phyloP scores from a whole-genome alignment of 2,329 filamentous ascomycete genomes.

The Pyrenophora teres region DNA sequence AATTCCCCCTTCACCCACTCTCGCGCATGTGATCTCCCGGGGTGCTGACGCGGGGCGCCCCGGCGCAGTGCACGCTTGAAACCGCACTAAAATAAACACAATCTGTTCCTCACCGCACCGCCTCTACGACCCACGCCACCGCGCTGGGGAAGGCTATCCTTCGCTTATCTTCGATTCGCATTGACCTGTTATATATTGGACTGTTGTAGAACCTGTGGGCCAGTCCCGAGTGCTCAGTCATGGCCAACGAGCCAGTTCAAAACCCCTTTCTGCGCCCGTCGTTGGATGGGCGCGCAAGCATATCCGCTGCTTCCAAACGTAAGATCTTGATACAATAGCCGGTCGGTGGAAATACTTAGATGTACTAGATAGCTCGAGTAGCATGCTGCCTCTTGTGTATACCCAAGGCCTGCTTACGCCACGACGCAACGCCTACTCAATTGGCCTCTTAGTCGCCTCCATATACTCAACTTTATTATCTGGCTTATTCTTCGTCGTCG shows the following conservation, averaged over 20 bases:
- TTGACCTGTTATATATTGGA: not conserved
- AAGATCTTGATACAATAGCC: not conserved
- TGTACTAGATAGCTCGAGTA: conserved; percentile 7
- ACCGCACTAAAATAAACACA: conserved; percentile 6
- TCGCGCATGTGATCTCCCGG: too few relatives aligned
- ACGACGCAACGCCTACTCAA: conserved; percentile 4
- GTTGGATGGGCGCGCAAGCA: conserved; percentile 2
- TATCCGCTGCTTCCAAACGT: conserved; percentile 5
- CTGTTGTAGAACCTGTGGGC: not conserved
- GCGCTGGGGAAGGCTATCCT: not conserved
- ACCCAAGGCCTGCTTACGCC: conserved; percentile 7
- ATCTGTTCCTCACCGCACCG: conserved; percentile 1
- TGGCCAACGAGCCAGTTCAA: conserved; percentile 4
- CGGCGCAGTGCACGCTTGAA: not conserved
- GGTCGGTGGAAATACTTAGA: not conserved
- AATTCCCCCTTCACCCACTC: not conserved
- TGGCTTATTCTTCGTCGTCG: conserved; percentile 63
- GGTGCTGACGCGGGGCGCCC: conserved; percentile 6
- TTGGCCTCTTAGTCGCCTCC: conserved; percentile 47
- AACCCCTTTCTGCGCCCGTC: conserved; percentile 11
- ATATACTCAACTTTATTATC: conserved; percentile 65
- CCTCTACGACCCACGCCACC: conserved; percentile 2
- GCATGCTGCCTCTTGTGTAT: conserved; percentile 8
- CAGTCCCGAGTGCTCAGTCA: not conserved
- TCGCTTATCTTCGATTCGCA: not conserved